These are phyloP conservation scores for Pulveroboletus sp. DNA, from an alignment of 1,284 basidiomycete species.

Conservation along the genomic window DNA sequence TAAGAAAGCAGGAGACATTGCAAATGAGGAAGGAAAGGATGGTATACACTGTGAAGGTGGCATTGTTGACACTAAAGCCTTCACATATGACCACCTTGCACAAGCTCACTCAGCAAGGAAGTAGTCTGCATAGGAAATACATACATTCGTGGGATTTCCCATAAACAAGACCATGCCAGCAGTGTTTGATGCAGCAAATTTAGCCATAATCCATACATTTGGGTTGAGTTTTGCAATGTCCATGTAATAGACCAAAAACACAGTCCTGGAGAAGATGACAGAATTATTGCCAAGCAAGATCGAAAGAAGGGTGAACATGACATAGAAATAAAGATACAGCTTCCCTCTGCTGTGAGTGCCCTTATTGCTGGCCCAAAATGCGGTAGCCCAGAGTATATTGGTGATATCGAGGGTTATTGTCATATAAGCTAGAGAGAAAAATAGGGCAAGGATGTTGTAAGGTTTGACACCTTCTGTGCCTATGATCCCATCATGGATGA, in stretches of 20 bases:
- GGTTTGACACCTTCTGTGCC: slow-evolving; percentile 80
- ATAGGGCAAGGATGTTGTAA: slow-evolving; percentile 91
- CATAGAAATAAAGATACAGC: slow-evolving; percentile 79
- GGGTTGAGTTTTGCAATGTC: slow-evolving; percentile 57
- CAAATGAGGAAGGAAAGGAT: slow-evolving; percentile 70
- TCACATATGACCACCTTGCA: slow-evolving; percentile 58
- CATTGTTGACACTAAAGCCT: slow-evolving; percentile 58
- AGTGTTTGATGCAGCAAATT: slow-evolving; percentile 79
- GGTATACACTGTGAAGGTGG: slow-evolving; percentile 70
- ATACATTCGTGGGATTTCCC: slow-evolving; percentile 71
- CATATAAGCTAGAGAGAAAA: slow-evolving; percentile 92
- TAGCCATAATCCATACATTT: slow-evolving; percentile 52
- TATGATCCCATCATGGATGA: slow-evolving; percentile 73
- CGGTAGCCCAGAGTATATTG: slow-evolving; percentile 83
- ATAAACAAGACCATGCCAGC: slow-evolving; percentile 67
- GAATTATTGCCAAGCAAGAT: slow-evolving; percentile 89
- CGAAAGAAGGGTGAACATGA: slow-evolving; percentile 78
- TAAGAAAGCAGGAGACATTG: slow-evolving; percentile 52
- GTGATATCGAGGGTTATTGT: slow-evolving; percentile 90
- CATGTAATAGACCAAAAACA: slow-evolving; percentile 85
- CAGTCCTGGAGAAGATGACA: slow-evolving; percentile 84
- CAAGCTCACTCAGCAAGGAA: background rate
- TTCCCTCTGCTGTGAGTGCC: slow-evolving; percentile 69
- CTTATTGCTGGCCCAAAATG: slow-evolving; percentile 82
- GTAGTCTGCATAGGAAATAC: no score